These are phyloP conservation scores for Leccinum subgranulosum DNA, from an alignment of 768 basidiomycete genomes.

Conservation along the genomic window DNA sequence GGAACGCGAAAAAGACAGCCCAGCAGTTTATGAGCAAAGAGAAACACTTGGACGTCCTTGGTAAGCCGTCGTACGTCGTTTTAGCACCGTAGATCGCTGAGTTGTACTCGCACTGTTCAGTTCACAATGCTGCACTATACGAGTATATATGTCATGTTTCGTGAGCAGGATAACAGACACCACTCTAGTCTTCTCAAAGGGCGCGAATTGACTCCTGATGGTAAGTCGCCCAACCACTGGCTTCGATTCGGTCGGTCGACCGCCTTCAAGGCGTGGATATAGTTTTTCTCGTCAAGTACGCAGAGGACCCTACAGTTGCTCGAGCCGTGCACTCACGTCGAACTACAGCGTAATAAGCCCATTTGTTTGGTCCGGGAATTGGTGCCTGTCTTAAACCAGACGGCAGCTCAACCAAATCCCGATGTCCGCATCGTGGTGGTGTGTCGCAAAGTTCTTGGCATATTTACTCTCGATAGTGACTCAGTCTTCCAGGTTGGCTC, in stretches of 20 bases:
- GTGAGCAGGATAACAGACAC: constrained; percentile 7
- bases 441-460: constrained; percentile 11
- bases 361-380: constrained; percentile 51
- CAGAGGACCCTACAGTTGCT: not conserved
- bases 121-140: constrained; percentile 56
- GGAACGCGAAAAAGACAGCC: constrained; percentile 45
- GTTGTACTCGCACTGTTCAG: constrained; percentile 36
- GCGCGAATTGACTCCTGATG: constrained; percentile 25
- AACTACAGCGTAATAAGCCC: constrained; percentile 47
- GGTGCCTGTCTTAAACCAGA: constrained; percentile 49
- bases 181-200: constrained; percentile 17
- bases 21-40: constrained; percentile 50
- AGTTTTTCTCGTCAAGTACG: constrained; percentile 45
- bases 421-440: constrained; percentile 66
- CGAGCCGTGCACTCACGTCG: not conserved
- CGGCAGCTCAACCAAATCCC: constrained; percentile 43
- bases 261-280: constrained; percentile 34
- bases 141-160: constrained; percentile 5
- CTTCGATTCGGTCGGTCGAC: not conserved
- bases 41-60: constrained; percentile 50
- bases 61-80: constrained; percentile 29
- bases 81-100: not conserved
- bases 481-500: constrained; percentile 33
- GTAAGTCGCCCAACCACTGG: constrained; percentile 8
- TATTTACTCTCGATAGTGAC: not conserved